Percentiles rank a stretch among this genome's conserved stretches.
These are phyloP conservation scores for Sinapis alba DNA, from an alignment of 441 rosid genomes.

Conservation along the genomic window DNA sequence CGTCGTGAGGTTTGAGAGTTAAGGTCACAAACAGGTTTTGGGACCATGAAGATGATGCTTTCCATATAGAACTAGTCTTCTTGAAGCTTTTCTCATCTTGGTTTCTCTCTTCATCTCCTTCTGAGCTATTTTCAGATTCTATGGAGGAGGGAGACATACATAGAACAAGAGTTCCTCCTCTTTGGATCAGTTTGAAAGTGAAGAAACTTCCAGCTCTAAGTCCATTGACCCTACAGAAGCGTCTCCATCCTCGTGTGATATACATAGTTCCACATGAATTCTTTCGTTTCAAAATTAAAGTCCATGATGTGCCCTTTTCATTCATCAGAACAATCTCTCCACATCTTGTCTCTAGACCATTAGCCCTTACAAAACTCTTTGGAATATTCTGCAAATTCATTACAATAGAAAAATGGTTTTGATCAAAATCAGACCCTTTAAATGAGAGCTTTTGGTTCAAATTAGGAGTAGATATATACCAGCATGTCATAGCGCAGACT, in stretches of 20 bases:
- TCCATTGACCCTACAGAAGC: constrained; percentile 19
- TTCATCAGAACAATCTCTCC: constrained; percentile 22
- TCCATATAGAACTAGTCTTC: neutral
- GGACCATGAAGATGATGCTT: neutral
- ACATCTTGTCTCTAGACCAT: neutral
- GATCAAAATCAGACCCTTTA: neutral
- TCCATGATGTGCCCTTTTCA: constrained; percentile 14
- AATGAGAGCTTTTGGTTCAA: neutral
- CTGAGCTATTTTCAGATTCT: neutral
- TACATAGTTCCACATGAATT: neutral
- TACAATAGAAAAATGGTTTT: neutral
- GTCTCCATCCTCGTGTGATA: constrained; percentile 11
- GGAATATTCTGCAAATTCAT: constrained; percentile 18
- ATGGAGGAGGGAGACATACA: neutral
- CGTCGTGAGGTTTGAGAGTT: neutral
- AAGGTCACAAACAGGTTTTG: constrained; percentile 5
- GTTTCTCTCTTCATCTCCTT: neutral
- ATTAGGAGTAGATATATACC: constrained; percentile 5
- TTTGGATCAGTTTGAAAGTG: constrained; percentile 18
- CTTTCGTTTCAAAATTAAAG: neutral
- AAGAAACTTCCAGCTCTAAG: neutral
- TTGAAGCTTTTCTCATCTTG: neutral
- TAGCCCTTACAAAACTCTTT: constrained; percentile 1
- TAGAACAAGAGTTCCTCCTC: neutral
- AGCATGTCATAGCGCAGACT: constrained; percentile 6